Evolutionary conservation across 2,329 filamentous ascomycete genomes (phyloP).

Genomic region (Huntiella moniliformis): DNA sequence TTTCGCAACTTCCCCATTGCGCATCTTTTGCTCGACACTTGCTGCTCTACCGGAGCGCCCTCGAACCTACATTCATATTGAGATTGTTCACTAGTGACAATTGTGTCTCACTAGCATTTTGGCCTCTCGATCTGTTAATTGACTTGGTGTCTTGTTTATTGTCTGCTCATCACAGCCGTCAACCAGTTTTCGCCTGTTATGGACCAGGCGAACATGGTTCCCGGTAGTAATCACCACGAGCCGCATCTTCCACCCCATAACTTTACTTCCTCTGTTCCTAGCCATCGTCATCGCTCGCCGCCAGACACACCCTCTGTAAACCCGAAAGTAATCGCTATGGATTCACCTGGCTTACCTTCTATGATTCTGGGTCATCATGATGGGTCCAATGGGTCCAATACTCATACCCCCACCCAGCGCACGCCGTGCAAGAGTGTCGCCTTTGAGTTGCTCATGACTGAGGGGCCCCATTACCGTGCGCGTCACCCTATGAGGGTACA

Average conservation of each 20-base stretch:
- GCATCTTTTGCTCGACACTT: neutral
- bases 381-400: neutral
- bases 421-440: slow-evolving; percentile 47
- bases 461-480: slow-evolving; percentile 46
- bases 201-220: slow-evolving; percentile 7
- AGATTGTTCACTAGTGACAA: too few species aligned
- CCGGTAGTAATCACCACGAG: slow-evolving; percentile 4
- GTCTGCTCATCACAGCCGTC: neutral
- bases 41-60: neutral
- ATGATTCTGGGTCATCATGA: slow-evolving; percentile 3
- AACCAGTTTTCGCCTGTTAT: slow-evolving; percentile 4
- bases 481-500: slow-evolving; percentile 72
- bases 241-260: slow-evolving; percentile 7
- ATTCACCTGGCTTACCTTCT: slow-evolving; percentile 8
- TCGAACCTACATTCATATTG: neutral
- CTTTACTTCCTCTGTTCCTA: slow-evolving; percentile 3
- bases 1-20: neutral
- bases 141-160: too few species aligned
- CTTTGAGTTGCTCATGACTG: slow-evolving; percentile 54
- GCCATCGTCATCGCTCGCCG: slow-evolving; percentile 3
- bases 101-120: too few species aligned
- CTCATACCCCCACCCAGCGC: slow-evolving; percentile 6
- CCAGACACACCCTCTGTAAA: neutral
- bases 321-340: slow-evolving; percentile 4
- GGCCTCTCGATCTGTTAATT: too few species aligned